A percentile compares a stretch with the other conserved stretches of the same genome.
Evolutionary conservation across 768 basidiomycete species (phyloP).

Genomic region (Podaxis sp.): DNA sequence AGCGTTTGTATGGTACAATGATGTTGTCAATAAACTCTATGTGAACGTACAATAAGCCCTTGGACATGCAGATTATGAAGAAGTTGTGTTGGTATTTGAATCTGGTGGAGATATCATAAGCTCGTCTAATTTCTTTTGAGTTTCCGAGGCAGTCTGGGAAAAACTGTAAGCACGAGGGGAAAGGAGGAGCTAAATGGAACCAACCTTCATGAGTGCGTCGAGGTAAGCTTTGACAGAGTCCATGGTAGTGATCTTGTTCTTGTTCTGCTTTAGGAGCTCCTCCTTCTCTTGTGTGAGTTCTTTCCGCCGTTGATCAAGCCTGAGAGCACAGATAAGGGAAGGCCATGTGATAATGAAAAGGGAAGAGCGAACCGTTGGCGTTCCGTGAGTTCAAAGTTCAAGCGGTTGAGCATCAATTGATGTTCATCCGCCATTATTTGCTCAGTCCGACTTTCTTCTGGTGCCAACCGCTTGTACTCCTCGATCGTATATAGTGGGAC

Average conservation of each 20-base stretch:
- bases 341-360: conserved; percentile 9
- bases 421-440: conserved; percentile 69
- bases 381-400: conserved; percentile 85
- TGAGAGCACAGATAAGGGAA: conserved; percentile 25
- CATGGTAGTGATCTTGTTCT: conserved; percentile 65
- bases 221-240: conserved; percentile 80
- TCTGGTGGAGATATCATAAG: conserved; percentile 42
- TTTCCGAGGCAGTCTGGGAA: conserved; percentile 62
- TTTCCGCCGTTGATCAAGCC: conserved; percentile 69
- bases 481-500: conserved; percentile 69
- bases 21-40: conserved; percentile 21
- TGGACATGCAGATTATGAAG: not conserved
- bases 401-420: conserved; percentile 83
- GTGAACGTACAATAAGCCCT: not conserved
- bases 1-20: conserved; percentile 22
- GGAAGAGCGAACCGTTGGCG: conserved; percentile 66
- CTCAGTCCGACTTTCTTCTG: conserved; percentile 58
- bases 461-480: conserved; percentile 70
- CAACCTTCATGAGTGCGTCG: conserved; percentile 72
- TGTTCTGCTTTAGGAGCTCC: conserved; percentile 77
- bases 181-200: conserved; percentile 8
- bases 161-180: conserved; percentile 10
- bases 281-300: conserved; percentile 72
- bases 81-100: conserved; percentile 23
- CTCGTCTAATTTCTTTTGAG: conserved; percentile 74